Conservation (phyloP, 78 protist species). For the Dictyostelium firmibasis region DNA sequence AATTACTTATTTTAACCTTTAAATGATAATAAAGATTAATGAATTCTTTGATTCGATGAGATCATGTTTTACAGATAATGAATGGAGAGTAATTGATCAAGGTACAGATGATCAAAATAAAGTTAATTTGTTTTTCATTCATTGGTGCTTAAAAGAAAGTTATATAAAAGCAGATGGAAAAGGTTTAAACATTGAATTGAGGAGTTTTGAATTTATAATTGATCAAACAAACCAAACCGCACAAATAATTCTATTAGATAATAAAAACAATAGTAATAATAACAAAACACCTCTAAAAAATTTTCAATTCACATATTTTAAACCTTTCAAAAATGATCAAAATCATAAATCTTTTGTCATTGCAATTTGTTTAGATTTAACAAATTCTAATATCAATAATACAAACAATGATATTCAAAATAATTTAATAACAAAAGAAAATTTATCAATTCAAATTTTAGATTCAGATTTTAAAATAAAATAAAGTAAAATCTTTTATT, state of each 20-base stretch:
- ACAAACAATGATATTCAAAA: background rate
- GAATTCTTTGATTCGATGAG: slow-evolving; percentile 28
- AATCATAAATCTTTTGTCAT: background rate
- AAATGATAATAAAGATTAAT: background rate
- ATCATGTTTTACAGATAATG: slow-evolving; percentile 45
- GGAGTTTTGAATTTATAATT: slow-evolving; percentile 11
- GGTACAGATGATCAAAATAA: background rate
- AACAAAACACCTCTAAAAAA: background rate
- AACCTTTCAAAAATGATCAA: background rate
- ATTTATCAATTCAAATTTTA: background rate
- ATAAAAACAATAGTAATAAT: background rate
- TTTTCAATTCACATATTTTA: background rate
- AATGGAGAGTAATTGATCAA: slow-evolving; percentile 35
- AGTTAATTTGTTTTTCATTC: slow-evolving; percentile 2
- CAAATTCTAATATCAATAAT: background rate
- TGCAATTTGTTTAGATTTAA: background rate
- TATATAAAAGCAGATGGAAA: slow-evolving; percentile 54
- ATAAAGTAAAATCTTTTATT: background rate
- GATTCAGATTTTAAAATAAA: slow-evolving; percentile 6
- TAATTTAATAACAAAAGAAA: slow-evolving; percentile 3
- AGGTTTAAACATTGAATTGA: slow-evolving; percentile 26
- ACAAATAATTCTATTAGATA: background rate
- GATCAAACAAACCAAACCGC: background rate
- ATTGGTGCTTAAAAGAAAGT: slow-evolving; percentile 78
- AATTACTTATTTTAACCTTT: no score